Conservation (phyloP, 176 grass and related monocot species). For the Oryza longistaminata region DNA sequence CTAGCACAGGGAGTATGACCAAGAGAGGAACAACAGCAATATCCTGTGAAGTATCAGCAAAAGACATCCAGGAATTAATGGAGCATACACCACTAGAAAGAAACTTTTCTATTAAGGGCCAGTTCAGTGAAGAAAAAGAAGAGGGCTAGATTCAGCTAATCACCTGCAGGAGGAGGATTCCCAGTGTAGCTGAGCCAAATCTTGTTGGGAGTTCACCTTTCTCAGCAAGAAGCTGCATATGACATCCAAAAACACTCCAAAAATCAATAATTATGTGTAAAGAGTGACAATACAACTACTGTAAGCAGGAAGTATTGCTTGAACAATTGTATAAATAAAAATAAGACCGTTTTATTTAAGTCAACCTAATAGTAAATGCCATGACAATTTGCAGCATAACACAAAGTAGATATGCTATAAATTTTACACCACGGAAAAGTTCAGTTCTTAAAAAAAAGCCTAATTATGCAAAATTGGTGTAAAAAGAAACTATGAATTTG, state of each 20-base stretch:
- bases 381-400: not conserved
- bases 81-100: slow-evolving; percentile 14
- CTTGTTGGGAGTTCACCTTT: slow-evolving; percentile 95
- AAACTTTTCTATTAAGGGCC: not conserved
- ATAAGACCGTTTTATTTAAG: not conserved
- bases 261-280: not conserved
- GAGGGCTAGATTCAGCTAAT: slow-evolving; percentile 1
- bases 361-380: not conserved
- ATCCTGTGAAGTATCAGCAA: slow-evolving; percentile 66
- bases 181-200: slow-evolving; percentile 97
- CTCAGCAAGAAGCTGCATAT: slow-evolving; percentile 93
- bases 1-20: slow-evolving; percentile 95
- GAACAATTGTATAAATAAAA: slow-evolving; percentile 2
- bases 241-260: slow-evolving; percentile 4
- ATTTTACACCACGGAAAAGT: not conserved
- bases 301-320: not conserved
- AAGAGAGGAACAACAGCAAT: slow-evolving; percentile 95
- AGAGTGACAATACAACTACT: not conserved
- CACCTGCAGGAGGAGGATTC: slow-evolving; percentile 97
- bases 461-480: not conserved
- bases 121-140: slow-evolving; percentile 6
- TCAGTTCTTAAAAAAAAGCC: not conserved
- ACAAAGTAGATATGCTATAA: slow-evolving; percentile 16
- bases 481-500: not conserved
- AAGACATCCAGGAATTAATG: slow-evolving; percentile 38